Evolutionary conservation across 306 rosid genomes (phyloP).

Genomic region (Cucumis hystrix): DNA sequence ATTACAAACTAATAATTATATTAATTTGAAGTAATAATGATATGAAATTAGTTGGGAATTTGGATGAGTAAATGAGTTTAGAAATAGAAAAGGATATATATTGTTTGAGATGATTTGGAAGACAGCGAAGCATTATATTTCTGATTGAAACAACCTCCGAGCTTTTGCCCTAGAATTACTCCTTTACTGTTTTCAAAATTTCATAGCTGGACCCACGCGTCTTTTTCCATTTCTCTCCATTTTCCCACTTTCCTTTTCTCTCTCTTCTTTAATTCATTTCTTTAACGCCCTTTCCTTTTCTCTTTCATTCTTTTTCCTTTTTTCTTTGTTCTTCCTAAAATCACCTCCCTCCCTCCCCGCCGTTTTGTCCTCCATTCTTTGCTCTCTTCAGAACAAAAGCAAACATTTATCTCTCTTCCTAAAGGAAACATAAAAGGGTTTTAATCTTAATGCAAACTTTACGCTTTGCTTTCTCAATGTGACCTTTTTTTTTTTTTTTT

Average conservation of each 20-base stretch:
- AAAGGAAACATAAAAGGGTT: background rate
- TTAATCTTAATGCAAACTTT: background rate
- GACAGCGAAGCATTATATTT: background rate
- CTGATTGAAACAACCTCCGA: background rate
- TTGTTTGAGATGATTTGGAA: background rate
- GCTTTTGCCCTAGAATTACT: background rate
- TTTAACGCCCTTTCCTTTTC: background rate
- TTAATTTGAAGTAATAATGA: too few relatives aligned
- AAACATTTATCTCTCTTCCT: background rate
- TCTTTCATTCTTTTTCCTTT: background rate
- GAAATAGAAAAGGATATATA: too few relatives aligned
- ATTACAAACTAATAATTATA: too few relatives aligned
- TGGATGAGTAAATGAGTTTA: too few relatives aligned
- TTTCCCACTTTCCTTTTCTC: background rate
- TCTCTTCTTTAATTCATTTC: background rate
- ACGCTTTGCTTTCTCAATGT: background rate
- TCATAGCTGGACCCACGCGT: conserved; percentile 12
- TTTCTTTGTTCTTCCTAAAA: background rate
- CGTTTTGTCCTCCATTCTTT: conserved; percentile 5
- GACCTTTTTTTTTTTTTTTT: background rate
- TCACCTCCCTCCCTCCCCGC: background rate
- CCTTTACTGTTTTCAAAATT: background rate
- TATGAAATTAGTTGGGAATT: too few relatives aligned
- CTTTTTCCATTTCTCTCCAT: background rate
- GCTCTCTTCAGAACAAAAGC: too few relatives aligned